A percentile compares a stretch with the other conserved stretches of the same genome.
Evolutionary conservation across 2,329 filamentous ascomycete species (phyloP).

Genomic region (Alternaria sp.): DNA sequence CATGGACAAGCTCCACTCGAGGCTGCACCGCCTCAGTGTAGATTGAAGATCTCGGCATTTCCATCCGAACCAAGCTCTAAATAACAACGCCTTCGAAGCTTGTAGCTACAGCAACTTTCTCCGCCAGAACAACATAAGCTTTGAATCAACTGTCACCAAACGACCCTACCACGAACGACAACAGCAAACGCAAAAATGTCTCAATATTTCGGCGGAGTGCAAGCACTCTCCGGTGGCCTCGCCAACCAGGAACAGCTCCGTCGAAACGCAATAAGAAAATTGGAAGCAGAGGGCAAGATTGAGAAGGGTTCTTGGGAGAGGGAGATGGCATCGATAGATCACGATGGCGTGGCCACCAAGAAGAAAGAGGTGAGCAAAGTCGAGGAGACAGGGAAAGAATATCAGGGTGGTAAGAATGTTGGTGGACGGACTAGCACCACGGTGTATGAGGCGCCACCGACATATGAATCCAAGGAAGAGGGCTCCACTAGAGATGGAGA

Average conservation of each 20-base stretch:
- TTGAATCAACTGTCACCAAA: no score
- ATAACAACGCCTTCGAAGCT: neutral
- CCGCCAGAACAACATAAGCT: neutral
- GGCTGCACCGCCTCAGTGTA: neutral
- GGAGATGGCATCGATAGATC: neutral
- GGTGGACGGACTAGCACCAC: neutral
- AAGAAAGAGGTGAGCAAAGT: neutral
- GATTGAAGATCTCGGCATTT: neutral
- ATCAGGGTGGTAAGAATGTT: neutral
- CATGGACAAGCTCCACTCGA: neutral
- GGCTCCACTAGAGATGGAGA: constrained; percentile 70
- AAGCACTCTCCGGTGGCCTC: neutral
- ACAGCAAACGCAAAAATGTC: neutral
- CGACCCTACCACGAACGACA: neutral
- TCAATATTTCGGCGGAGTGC: neutral
- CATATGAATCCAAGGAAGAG: constrained; percentile 62
- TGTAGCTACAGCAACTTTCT: neutral
- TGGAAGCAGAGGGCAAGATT: neutral
- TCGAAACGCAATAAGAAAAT: neutral
- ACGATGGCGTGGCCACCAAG: neutral
- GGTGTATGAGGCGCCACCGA: neutral
- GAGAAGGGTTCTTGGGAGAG: neutral
- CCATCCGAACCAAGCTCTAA: neutral
- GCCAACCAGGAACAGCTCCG: neutral
- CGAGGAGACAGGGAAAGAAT: neutral